Evolutionary conservation across 2,329 filamentous ascomycete genomes (phyloP), one percentile per base, ranked within the genome.

Genomic region (Saccharata proteae): DNA sequence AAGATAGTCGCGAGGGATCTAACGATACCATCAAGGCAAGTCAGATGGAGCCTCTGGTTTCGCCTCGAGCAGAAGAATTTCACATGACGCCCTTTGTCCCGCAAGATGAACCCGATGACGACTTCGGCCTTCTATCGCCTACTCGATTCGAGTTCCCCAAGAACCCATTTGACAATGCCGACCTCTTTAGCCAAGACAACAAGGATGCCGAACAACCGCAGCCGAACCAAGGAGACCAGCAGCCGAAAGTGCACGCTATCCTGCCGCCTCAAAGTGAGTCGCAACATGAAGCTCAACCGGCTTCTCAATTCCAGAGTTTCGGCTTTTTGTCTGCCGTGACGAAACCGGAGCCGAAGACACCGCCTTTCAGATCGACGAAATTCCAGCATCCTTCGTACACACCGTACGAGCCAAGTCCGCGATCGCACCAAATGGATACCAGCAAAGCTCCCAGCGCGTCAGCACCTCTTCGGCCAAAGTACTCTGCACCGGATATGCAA

Each of bases 121-220:
- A 51, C 2, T 57, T 52, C 26, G 54, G 52, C 4, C 20, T 58
- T 10, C 49, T 55, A 16, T 58, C 55, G 23, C 55, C 55, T 11
- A 59, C 52, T 7, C 47, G 52, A 22, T 58, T 57, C 16, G 60
- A 62, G 12, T 64, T 61, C 36, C 41, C 44, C 14, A 42, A 37
- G 12, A 47, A 44, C 33, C 39, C 44, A 11, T 53, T 54, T 26
- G 48, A 45, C 8, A 32, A 37, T 10, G 32, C 38, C 16, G 22
- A 23, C 12, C n/a, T 20, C 16, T n/a, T n/a, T n/a, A n/a, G n/a
- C n/a, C n/a, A n/a, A n/a, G n/a, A n/a, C n/a, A n/a, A n/a, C n/a
- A n/a, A n/a, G n/a, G 24, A 20, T 14, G 18, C 18, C 5, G 17
- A 26, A 14, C 34, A 7, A 7, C 19, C 14, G 16, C 15, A 16